phyloP scores from a whole-genome alignment of 371 early-diverging fungal genomes.

The Saksenaea oblongispora region DNA sequence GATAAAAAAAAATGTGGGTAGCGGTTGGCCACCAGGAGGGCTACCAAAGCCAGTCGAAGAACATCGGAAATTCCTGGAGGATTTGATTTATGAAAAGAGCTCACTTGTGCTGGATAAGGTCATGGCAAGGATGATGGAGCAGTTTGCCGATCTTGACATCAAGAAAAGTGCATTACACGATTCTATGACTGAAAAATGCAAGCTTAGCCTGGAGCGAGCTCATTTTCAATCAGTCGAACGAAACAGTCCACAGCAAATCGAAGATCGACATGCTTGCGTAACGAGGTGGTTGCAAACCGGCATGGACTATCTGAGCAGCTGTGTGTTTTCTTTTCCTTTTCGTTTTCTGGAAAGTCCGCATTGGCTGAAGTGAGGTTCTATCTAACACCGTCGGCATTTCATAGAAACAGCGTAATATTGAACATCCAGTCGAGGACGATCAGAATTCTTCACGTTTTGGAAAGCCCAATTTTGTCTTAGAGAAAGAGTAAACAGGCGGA shows the following conservation, averaged over 20 bases:
- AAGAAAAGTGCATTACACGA: slow-evolving; percentile 16
- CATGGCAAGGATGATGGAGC: slow-evolving; percentile 18
- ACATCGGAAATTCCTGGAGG: slow-evolving; percentile 11
- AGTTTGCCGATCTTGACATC: slow-evolving; percentile 24
- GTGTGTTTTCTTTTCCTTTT: too few relatives aligned
- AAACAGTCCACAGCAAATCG: slow-evolving; percentile 22
- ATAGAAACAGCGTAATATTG: too few relatives aligned
- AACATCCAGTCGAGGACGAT: too few relatives aligned
- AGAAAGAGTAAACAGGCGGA: too few relatives aligned
- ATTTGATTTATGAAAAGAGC: slow-evolving; percentile 21
- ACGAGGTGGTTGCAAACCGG: slow-evolving; percentile 13
- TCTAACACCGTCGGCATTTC: too few relatives aligned
- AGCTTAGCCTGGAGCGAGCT: slow-evolving; percentile 22
- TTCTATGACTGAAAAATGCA: slow-evolving; percentile 27
- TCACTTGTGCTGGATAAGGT: slow-evolving; percentile 19
- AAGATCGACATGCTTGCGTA: slow-evolving; percentile 21
- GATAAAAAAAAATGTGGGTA: slow-evolving; percentile 14
- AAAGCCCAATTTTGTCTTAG: too few relatives aligned
- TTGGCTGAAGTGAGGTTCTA: too few relatives aligned
- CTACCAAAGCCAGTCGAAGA: slow-evolving; percentile 15
- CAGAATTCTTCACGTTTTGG: too few relatives aligned
- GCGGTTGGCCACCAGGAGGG: slow-evolving; percentile 18
- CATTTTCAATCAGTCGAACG: slow-evolving; percentile 21
- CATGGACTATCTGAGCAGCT: slow-evolving; percentile 21
- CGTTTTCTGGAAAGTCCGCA: not conserved